These are phyloP conservation scores for Ogataea kodamae DNA, from an alignment of 805 yeast genomes.

Conservation along the genomic window DNA sequence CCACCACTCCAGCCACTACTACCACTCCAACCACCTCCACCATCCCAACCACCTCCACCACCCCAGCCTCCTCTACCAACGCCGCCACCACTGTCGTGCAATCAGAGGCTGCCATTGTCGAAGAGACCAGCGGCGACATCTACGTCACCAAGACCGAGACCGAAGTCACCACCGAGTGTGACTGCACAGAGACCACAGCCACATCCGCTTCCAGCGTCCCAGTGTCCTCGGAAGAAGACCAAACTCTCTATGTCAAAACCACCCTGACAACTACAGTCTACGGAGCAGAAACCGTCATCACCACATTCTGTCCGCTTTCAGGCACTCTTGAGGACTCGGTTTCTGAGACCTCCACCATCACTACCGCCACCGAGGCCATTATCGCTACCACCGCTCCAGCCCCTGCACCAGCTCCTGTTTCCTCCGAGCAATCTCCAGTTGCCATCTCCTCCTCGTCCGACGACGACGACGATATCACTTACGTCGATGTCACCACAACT, in stretches of 20 bases:
- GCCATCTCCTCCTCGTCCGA: slow-evolving; percentile 7
- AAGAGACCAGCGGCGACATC: slow-evolving; percentile 1
- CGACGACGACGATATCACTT: slow-evolving; percentile 14
- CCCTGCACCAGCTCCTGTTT: slow-evolving; percentile 13
- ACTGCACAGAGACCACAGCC: slow-evolving; percentile 5
- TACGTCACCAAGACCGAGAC: slow-evolving; percentile 4
- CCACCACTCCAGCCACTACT: slow-evolving; percentile 5
- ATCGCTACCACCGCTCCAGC: slow-evolving; percentile 12
- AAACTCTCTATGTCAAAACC: slow-evolving; percentile 8
- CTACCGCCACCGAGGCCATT: slow-evolving; percentile 14
- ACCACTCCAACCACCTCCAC: slow-evolving; percentile 11
- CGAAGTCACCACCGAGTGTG: slow-evolving; percentile 7
- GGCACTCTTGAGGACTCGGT: slow-evolving; percentile 6
- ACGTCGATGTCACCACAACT: slow-evolving; percentile 27
- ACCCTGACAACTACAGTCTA: slow-evolving; percentile 16
- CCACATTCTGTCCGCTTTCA: slow-evolving; percentile 22
- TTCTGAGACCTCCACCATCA: slow-evolving; percentile 15
- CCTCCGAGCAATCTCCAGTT: slow-evolving; percentile 11
- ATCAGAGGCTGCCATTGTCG: slow-evolving; percentile 2
- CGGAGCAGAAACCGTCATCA: slow-evolving; percentile 20
- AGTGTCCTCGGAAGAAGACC: slow-evolving; percentile 11
- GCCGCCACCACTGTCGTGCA: slow-evolving; percentile 7
- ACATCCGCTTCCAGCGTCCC: slow-evolving; percentile 9
- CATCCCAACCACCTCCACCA: slow-evolving; percentile 5
- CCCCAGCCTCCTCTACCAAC: slow-evolving; percentile 9